A percentile compares a stretch with the other conserved stretches of the same genome.
phyloP scores from a whole-genome alignment of 306 rosid genomes.

The Glycine latifolia region DNA sequence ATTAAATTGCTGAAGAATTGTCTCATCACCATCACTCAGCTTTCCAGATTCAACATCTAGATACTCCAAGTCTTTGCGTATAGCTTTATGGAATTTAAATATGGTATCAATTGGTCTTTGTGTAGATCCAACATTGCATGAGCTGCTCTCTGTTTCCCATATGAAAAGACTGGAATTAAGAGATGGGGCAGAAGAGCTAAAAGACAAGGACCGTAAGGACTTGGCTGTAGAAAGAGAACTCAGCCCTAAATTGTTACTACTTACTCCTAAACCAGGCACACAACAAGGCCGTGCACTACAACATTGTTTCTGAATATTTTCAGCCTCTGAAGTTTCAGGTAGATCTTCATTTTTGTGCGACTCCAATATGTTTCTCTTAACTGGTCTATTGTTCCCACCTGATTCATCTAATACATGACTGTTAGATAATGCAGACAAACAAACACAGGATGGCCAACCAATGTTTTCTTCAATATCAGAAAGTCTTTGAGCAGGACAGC shows the following conservation, averaged over 20 bases:
- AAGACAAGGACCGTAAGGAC: constrained; percentile 91
- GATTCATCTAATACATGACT: constrained; percentile 61
- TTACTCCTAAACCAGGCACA: constrained; percentile 97
- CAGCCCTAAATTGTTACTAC: constrained; percentile 77
- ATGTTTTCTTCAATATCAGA: constrained; percentile 77
- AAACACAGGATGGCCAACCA: constrained; percentile 59
- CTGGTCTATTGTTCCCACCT: constrained; percentile 62
- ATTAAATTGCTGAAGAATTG: constrained; percentile 72
- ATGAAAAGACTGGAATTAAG: constrained; percentile 90
- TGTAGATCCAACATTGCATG: constrained; percentile 68
- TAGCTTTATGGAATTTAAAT: constrained; percentile 97
- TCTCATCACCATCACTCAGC: constrained; percentile 79
- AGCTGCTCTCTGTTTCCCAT: constrained; percentile 82
- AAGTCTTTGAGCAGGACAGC: constrained; percentile 80
- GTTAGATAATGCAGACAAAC: constrained; percentile 63
- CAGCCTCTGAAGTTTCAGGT: constrained; percentile 52
- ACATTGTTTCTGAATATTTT: constrained; percentile 61
- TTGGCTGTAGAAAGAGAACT: constrained; percentile 73
- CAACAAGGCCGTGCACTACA: constrained; percentile 72
- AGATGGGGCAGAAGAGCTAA: constrained; percentile 92
- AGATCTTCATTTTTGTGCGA: constrained; percentile 57
- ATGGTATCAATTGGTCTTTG: constrained; percentile 96
- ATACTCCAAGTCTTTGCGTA: constrained; percentile 97
- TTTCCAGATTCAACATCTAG: constrained; percentile 98
- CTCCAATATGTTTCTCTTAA: constrained; percentile 56